Conservation (phyloP, 495 filamentous ascomycete species). For the Neurospora intermedia region DNA sequence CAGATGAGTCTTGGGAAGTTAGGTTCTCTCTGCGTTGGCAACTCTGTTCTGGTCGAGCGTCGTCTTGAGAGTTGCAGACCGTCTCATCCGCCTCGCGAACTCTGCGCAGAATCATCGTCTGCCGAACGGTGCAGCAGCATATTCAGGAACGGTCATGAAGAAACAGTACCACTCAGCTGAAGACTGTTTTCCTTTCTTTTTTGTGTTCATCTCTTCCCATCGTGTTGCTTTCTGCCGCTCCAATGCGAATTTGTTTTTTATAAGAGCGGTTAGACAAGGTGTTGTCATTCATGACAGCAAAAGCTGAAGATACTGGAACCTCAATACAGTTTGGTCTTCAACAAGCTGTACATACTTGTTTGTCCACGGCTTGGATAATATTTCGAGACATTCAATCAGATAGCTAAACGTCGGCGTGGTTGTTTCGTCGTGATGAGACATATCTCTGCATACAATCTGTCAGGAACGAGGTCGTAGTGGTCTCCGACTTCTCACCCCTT, state of each 20-base stretch:
- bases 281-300: not conserved
- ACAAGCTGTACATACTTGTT: not conserved
- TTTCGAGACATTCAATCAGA: not conserved
- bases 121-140: not conserved
- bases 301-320: not conserved
- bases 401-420: not conserved
- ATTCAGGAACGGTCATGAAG: not conserved
- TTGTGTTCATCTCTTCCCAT: not conserved
- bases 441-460: not conserved
- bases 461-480: not conserved
- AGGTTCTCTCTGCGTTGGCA: not conserved
- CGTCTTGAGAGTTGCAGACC: not conserved
- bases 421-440: not conserved
- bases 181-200: not conserved
- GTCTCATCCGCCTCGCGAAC: not conserved
- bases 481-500: not conserved
- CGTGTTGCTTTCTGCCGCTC: not conserved
- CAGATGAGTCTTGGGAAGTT: not conserved
- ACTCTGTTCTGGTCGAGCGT: not conserved
- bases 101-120: not conserved
- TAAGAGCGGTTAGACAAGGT: not conserved
- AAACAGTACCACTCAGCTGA: not conserved
- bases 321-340: not conserved
- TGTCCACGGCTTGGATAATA: not conserved
- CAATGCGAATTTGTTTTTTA: not conserved